Percentiles rank a stretch among this genome's conserved stretches.
Evolutionary conservation across 2,329 filamentous ascomycete genomes (phyloP).

Genomic region (Calonectria naviculata): DNA sequence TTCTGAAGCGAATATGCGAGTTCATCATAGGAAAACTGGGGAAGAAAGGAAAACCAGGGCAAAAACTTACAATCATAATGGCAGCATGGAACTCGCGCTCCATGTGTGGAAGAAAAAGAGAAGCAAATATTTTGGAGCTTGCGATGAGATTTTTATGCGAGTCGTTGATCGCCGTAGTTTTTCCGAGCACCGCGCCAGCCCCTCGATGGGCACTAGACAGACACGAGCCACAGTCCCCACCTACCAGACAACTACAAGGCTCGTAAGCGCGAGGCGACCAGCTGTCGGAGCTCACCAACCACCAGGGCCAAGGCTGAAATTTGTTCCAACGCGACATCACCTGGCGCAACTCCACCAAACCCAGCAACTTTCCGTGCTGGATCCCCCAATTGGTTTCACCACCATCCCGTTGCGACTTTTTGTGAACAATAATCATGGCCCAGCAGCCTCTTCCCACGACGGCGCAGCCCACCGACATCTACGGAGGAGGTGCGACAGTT

Average conservation of each 20-base stretch:
- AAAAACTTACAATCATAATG: slow-evolving; percentile 53
- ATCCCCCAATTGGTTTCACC: slow-evolving; percentile 39
- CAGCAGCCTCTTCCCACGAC: slow-evolving; percentile 66
- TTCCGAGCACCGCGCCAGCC: slow-evolving; percentile 21
- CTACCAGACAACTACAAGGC: slow-evolving; percentile 21
- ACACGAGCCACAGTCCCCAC: slow-evolving; percentile 28
- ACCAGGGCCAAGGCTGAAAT: slow-evolving; percentile 45
- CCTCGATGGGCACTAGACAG: neutral
- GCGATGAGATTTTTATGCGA: slow-evolving; percentile 35
- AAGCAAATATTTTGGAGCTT: slow-evolving; percentile 4
- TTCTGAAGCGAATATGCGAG: slow-evolving; percentile 59
- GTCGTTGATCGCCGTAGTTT: slow-evolving; percentile 29
- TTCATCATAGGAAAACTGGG: slow-evolving; percentile 51
- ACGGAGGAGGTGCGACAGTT: slow-evolving; percentile 66
- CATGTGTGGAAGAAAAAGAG: slow-evolving; percentile 36
- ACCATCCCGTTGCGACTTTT: slow-evolving; percentile 22
- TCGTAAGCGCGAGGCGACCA: slow-evolving; percentile 22
- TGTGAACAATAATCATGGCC: slow-evolving; percentile 56
- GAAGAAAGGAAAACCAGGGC: neutral
- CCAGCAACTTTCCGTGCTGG: slow-evolving; percentile 38
- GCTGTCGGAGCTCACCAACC: slow-evolving; percentile 35
- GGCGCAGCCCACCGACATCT: slow-evolving; percentile 70
- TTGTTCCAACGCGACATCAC: slow-evolving; percentile 45
- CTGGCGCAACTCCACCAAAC: slow-evolving; percentile 41
- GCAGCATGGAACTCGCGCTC: slow-evolving; percentile 45